Percentiles rank a stretch among this genome's conserved stretches.
phyloP scores from a whole-genome alignment of 1,284 basidiomycete species.

The Cutaneotrichosporon sp. region DNA sequence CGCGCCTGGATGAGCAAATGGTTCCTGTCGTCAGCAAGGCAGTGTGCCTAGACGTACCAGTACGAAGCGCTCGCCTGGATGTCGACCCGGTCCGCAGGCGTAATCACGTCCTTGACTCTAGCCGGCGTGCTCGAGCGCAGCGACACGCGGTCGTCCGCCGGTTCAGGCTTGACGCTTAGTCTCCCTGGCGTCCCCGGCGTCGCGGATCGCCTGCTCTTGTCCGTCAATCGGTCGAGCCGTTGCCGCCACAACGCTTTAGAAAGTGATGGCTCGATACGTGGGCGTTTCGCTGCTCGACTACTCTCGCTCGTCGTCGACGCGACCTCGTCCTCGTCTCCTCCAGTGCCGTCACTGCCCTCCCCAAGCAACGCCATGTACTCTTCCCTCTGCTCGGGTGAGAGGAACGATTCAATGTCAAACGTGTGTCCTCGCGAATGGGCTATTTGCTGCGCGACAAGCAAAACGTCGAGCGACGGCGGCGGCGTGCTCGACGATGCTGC shows the following conservation, averaged over 20 bases:
- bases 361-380: constrained; percentile 20
- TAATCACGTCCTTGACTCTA: constrained; percentile 3
- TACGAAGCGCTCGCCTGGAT: constrained; percentile 14
- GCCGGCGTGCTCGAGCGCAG: constrained; percentile 3
- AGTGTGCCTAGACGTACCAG: constrained; percentile 13
- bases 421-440: constrained; percentile 25
- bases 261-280: constrained; percentile 5
- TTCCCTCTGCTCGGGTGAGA: constrained; percentile 23
- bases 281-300: constrained; percentile 2
- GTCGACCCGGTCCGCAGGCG: constrained; percentile 1
- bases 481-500: not conserved
- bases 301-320: not conserved
- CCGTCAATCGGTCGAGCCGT: constrained; percentile 3
- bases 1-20: constrained; percentile 44
- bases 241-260: constrained; percentile 17
- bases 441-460: constrained; percentile 32
- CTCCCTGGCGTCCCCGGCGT: not conserved
- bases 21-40: constrained; percentile 34
- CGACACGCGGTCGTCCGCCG: not conserved
- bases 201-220: not conserved
- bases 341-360: not conserved
- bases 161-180: constrained; percentile 11
- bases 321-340: not conserved
- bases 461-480: constrained; percentile 26
- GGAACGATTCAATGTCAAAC: constrained; percentile 37